Conservation (phyloP, 1,284 basidiomycete species). For the Wallemia ichthyophaga region DNA sequence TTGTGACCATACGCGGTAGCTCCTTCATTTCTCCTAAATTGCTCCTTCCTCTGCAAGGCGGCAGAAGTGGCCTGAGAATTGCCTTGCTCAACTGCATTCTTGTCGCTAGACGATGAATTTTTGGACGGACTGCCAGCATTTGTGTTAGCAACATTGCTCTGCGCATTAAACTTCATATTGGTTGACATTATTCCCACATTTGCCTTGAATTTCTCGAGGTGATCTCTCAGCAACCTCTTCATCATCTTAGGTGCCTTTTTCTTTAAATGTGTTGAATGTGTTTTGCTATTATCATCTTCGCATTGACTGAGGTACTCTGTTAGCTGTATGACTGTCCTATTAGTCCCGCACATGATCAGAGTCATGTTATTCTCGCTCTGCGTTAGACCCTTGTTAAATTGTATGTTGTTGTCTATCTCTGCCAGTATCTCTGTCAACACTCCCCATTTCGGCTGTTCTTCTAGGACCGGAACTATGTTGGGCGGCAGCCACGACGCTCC, state of each 20-base stretch:
- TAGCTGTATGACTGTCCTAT: slow-evolving; percentile 38
- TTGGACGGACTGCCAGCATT: background rate
- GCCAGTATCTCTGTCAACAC: slow-evolving; percentile 54
- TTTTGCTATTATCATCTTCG: slow-evolving; percentile 28
- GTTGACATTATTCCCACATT: slow-evolving; percentile 18
- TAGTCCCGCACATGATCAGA: slow-evolving; percentile 64
- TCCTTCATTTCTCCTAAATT: slow-evolving; percentile 14
- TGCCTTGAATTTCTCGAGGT: slow-evolving; percentile 52
- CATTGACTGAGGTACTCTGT: slow-evolving; percentile 37
- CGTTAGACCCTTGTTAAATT: background rate
- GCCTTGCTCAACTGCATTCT: too few relatives aligned
- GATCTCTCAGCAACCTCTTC: slow-evolving; percentile 33
- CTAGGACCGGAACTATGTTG: slow-evolving; percentile 56
- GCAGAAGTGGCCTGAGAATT: slow-evolving; percentile 18
- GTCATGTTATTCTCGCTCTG: slow-evolving; percentile 14
- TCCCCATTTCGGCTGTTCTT: slow-evolving; percentile 86
- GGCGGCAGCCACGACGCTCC: slow-evolving; percentile 40
- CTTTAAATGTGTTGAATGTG: slow-evolving; percentile 25
- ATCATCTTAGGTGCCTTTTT: slow-evolving; percentile 28
- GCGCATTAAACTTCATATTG: slow-evolving; percentile 6
- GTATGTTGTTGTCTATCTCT: slow-evolving; percentile 69
- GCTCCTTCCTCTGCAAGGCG: slow-evolving; percentile 42
- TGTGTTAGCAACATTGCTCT: background rate
- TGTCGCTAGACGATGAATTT: slow-evolving; percentile 3
- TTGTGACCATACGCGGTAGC: slow-evolving; percentile 10